These are phyloP conservation scores for Heterobasidion parviporum DNA, from an alignment of 1,284 basidiomycete genomes.

Conservation along the genomic window DNA sequence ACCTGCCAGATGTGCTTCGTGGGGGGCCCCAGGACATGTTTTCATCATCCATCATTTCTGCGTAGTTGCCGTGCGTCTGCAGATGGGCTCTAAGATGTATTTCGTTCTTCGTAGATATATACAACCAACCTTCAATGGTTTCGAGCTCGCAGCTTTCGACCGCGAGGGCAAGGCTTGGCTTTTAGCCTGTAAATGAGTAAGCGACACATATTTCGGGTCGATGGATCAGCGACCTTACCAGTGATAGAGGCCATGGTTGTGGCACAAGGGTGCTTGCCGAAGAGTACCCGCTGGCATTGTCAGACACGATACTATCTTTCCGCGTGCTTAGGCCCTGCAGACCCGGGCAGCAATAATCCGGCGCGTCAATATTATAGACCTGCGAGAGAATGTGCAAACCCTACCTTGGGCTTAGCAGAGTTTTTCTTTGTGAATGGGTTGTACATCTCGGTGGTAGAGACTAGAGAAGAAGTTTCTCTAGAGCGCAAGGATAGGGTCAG, in stretches of 20 bases:
- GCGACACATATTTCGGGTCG: background rate
- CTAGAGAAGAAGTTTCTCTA: too few relatives aligned
- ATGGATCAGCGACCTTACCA: background rate
- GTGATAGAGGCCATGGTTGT: background rate
- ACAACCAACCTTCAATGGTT: background rate
- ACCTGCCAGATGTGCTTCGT: background rate
- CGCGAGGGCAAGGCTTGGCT: background rate
- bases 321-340: background rate
- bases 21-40: constrained; percentile 20
- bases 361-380: too few relatives aligned
- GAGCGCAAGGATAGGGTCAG: too few relatives aligned
- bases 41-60: constrained; percentile 23
- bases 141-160: background rate
- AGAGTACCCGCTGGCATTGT: background rate
- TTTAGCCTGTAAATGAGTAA: background rate
- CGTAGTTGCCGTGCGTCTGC: constrained; percentile 1
- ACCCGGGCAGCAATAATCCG: background rate
- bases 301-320: background rate
- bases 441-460: too few relatives aligned
- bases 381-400: too few relatives aligned
- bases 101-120: background rate
- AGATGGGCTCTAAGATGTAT: background rate
- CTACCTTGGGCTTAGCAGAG: too few relatives aligned
- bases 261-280: background rate
- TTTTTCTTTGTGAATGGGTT: too few relatives aligned